Percentiles rank a stretch among this genome's conserved stretches.
Conservation (phyloP, 2,329 filamentous ascomycete species). For the Colletotrichum sojae region DNA sequence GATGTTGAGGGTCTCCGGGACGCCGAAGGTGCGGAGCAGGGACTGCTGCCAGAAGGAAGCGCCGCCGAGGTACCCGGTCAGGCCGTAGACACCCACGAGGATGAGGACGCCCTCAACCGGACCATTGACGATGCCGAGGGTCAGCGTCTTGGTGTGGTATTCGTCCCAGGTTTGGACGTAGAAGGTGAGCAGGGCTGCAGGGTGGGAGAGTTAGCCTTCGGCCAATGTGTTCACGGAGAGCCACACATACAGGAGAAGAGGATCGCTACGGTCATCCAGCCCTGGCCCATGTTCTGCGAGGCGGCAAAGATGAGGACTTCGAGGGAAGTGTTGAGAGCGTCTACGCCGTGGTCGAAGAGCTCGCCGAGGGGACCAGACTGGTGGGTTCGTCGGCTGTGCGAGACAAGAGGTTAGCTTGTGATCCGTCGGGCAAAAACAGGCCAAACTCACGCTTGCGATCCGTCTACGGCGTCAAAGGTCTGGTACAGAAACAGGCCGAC, state of each 20-base stretch:
- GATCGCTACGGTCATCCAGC: slow-evolving; percentile 87
- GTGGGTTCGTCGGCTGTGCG: slow-evolving; percentile 80
- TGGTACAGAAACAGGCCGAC: slow-evolving; percentile 94
- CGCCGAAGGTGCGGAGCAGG: slow-evolving; percentile 78
- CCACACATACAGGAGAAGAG: slow-evolving; percentile 81
- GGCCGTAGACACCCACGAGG: slow-evolving; percentile 83
- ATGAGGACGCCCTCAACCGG: slow-evolving; percentile 95
- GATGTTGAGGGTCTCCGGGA: slow-evolving; percentile 75
- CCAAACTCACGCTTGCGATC: slow-evolving; percentile 84
- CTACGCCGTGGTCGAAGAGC: slow-evolving; percentile 97
- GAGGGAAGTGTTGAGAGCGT: slow-evolving; percentile 95
- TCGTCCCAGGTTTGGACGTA: slow-evolving; percentile 99
- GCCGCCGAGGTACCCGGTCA: slow-evolving; percentile 88
- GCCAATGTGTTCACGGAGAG: not conserved
- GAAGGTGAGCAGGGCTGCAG: slow-evolving; percentile 88
- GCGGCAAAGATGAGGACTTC: slow-evolving; percentile 93
- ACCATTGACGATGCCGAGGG: slow-evolving; percentile 90
- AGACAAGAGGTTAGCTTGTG: slow-evolving; percentile 16
- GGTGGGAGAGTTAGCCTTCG: slow-evolving; percentile 30
- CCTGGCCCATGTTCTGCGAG: slow-evolving; percentile 92
- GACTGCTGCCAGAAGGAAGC: slow-evolving; percentile 94
- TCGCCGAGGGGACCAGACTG: slow-evolving; percentile 96
- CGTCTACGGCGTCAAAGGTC: slow-evolving; percentile 98
- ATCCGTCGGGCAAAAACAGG: not conserved
- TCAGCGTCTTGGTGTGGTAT: slow-evolving; percentile 97